Evolutionary conservation across 495 filamentous ascomycete genomes (phyloP), one percentile per base, ranked within the genome.

Genomic region (Gamarada debralockiae): DNA sequence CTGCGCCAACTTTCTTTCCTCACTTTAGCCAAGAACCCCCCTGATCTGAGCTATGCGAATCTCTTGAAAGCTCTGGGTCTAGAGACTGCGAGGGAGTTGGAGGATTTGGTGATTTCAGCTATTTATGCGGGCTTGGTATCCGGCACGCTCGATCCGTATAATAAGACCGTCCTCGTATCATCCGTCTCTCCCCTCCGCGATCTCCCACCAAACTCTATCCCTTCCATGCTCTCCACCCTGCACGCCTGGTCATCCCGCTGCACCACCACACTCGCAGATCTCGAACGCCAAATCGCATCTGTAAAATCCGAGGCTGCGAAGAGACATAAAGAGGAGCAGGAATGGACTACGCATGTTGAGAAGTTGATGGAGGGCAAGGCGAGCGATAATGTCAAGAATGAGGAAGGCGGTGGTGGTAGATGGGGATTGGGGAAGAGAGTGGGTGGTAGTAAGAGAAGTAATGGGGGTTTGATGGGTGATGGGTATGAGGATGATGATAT

Each of bases 1-100:
- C 90, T 98, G 40, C 87, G 87, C 50, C 90, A 96, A 56, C 83
- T 98, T 40, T 86, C 92, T 34, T 84, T 98, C 56, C 79, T 97
- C 48, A 81, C 87, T 12, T 78, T 95, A 56, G 74, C 83, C 60
- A 74, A 75, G 24, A 73, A 81, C 57, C 77, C 76, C 21, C 55
- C 63, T 36, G 73, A 73, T 63, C 82, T 96, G 17, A 87, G 77
- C 56, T 98, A 98, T 69, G 53, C 74, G 29, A 61, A 77, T 44
- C 82, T 98, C 24, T 82, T 81, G 50, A 34, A 55, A 23, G 70
- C 73, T 7, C 88, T 98, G 47, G 80, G 76, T 47, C 83, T 96
- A 25, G 59, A 81, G 44, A 77, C 71, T 52, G 65, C 77, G 49
- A 80, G 87, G 27, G 83, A 86, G 36, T 85, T 98, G 59, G 93